Evolutionary conservation across 2,329 filamentous ascomycete species (phyloP).

Genomic region (Xylariaceae sp.): DNA sequence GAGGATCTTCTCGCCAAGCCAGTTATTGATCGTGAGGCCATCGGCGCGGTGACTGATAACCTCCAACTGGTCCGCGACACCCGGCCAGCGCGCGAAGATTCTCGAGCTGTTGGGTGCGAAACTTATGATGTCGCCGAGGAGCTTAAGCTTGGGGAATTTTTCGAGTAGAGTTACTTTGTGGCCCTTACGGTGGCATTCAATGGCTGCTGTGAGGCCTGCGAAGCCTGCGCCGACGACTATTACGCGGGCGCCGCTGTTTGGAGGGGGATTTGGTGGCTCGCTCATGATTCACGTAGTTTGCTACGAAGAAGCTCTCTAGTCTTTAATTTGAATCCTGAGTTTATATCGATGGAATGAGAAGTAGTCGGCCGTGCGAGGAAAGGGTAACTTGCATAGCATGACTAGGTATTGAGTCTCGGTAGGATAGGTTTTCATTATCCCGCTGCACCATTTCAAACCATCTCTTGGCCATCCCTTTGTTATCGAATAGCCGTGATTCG

Average conservation of each 20-base stretch:
- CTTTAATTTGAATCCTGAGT: not conserved
- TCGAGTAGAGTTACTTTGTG: slow-evolving; percentile 45
- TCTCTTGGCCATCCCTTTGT: not conserved
- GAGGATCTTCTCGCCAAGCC: slow-evolving; percentile 46
- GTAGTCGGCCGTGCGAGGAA: too few relatives aligned
- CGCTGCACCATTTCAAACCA: slow-evolving; percentile 4
- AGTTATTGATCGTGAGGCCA: slow-evolving; percentile 49
- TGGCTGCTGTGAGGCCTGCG: slow-evolving; percentile 55
- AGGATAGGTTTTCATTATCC: too few relatives aligned
- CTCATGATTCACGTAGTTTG: too few relatives aligned
- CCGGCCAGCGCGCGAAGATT: slow-evolving; percentile 54
- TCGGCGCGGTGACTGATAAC: slow-evolving; percentile 41
- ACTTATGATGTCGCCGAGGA: slow-evolving; percentile 47
- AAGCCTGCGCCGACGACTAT: slow-evolving; percentile 53
- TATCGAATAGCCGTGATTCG: not conserved
- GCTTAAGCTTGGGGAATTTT: slow-evolving; percentile 41
- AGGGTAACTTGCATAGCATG: slow-evolving; percentile 1
- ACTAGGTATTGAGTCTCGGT: too few relatives aligned
- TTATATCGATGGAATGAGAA: too few relatives aligned
- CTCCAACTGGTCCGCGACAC: slow-evolving; percentile 45
- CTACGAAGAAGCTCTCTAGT: not conserved
- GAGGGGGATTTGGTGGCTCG: slow-evolving; percentile 19
- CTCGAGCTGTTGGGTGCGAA: slow-evolving; percentile 55
- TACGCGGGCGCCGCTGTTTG: slow-evolving; percentile 41
- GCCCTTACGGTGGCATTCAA: slow-evolving; percentile 55